Conservation (phyloP, 371 early-diverging fungal species). For the Rhizopus microsporus region DNA sequence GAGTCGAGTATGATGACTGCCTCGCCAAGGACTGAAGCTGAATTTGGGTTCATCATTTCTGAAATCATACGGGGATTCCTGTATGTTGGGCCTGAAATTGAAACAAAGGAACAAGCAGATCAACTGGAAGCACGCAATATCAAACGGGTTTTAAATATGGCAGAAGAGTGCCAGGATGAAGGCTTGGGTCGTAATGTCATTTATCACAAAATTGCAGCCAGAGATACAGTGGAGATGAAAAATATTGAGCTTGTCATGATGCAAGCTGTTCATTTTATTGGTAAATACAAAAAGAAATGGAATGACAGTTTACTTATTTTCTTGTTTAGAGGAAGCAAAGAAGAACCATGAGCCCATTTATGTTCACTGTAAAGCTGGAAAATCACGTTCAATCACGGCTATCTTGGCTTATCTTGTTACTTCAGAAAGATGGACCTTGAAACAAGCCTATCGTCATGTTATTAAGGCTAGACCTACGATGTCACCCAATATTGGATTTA, state of each 20-base stretch:
- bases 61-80: slow-evolving; percentile 63
- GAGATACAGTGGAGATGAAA: slow-evolving; percentile 65
- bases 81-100: slow-evolving; percentile 64
- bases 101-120: slow-evolving; percentile 50
- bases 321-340: slow-evolving; percentile 40
- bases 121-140: slow-evolving; percentile 49
- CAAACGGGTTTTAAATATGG: slow-evolving; percentile 63
- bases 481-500: slow-evolving; percentile 87
- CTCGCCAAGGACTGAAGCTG: slow-evolving; percentile 43
- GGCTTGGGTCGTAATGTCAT: slow-evolving; percentile 28
- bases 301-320: slow-evolving; percentile 5
- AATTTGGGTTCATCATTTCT: slow-evolving; percentile 57
- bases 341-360: slow-evolving; percentile 63
- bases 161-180: slow-evolving; percentile 62
- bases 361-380: slow-evolving; percentile 87
- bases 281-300: slow-evolving; percentile 32
- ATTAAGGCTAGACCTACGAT: slow-evolving; percentile 70
- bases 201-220: slow-evolving; percentile 60
- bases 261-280: slow-evolving; percentile 61
- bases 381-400: slow-evolving; percentile 79
- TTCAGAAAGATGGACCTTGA: slow-evolving; percentile 67
- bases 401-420: slow-evolving; percentile 77
- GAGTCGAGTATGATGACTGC: slow-evolving; percentile 25
- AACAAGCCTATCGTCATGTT: slow-evolving; percentile 75
- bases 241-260: slow-evolving; percentile 61